Base-by-base conservation (phyloP, 495 filamentous ascomycete species). In the Aspergillus saccharolyticus region DNA sequence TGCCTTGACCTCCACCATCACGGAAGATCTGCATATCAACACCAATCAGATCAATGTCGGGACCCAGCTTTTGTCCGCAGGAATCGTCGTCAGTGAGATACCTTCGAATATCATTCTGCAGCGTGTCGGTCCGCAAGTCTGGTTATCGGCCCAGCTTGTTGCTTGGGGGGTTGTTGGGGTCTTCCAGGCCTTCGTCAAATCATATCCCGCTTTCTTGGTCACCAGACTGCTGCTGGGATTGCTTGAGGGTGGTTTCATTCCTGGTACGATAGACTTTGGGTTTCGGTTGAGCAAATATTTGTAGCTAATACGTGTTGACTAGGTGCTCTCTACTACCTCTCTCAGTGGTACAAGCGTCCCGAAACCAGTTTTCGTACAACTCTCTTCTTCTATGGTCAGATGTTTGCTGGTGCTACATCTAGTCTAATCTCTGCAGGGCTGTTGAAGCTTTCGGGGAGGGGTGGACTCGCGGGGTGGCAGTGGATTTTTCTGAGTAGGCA, bases 1-100 rank as follows among this genome's bases (percentile, higher is more conserved):
- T 42, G 75, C 74, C 6, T 52, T 80, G 18, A 84, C 82, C 16
- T 75, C 70, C 10, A 74, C 70, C 52, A 80, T 85, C 56, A 77
- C 78, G 1, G 52, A 70, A 21, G 83, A 85, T 53, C 69, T 84
- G 12, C 66, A 72, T 17, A 79, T 86, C 59, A 79, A 70, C 4
- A 80, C 80, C 4, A 79, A 81, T 54, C 78, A 85, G 65, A 74
- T 85, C 59, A 86, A 86, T 33, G 63, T 81, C 44, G 83, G 83
- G 5, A 73, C 77, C 3, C 78, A 81, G 58, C 62, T 86, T 28
- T 67, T 85, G 0, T 81, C 78, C 0, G 74, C 77, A 7, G 81
- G 82, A 0, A 83, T 85, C 17, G 81, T 84, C 1, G 60, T 84
- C 15, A 72, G 80, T 0, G 83, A 85, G 55, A 81, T 86, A 12